A percentile compares a stretch with the other conserved stretches of the same genome.
Conservation (phyloP, 2,329 filamentous ascomycete genomes). For the Sarocladium strictum region DNA sequence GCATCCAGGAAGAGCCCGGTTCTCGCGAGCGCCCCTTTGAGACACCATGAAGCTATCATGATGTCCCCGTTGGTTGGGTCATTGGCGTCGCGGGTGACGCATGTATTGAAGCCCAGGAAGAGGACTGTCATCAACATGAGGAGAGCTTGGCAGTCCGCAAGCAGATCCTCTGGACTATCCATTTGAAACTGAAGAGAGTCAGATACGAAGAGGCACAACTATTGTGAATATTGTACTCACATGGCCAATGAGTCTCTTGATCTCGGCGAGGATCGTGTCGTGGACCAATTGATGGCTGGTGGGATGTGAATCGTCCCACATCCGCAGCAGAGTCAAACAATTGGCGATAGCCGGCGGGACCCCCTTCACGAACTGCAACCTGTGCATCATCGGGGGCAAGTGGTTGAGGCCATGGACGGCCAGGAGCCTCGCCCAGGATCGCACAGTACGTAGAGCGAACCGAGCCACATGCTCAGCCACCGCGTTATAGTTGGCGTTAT, state of each 20-base stretch:
- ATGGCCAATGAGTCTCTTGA: constrained; percentile 10
- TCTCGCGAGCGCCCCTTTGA: constrained; percentile 12
- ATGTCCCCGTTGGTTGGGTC: constrained; percentile 11
- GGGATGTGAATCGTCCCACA: constrained; percentile 10
- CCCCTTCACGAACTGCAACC: constrained; percentile 9
- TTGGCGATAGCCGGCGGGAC: constrained; percentile 11
- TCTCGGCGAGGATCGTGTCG: constrained; percentile 10
- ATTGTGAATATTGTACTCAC: constrained; percentile 8
- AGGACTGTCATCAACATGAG: constrained; percentile 11
- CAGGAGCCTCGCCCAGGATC: constrained; percentile 15
- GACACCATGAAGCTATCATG: constrained; percentile 12
- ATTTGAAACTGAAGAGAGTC: constrained; percentile 5
- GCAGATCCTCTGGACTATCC: constrained; percentile 8
- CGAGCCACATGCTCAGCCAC: constrained; percentile 12
- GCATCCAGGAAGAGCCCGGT: constrained; percentile 13
- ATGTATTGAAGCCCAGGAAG: constrained; percentile 5
- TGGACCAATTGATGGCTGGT: constrained; percentile 7
- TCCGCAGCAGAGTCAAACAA: constrained; percentile 12
- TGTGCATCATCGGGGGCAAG: constrained; percentile 15
- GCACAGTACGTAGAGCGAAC: constrained; percentile 12
- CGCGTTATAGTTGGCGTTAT: neutral
- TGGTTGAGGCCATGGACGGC: constrained; percentile 9
- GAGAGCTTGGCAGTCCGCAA: constrained; percentile 12
- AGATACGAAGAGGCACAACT: no score
- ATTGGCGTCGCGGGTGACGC: neutral